These are phyloP conservation scores for Trametes pubescens DNA, from an alignment of 1,284 basidiomycete species.

Conservation along the genomic window DNA sequence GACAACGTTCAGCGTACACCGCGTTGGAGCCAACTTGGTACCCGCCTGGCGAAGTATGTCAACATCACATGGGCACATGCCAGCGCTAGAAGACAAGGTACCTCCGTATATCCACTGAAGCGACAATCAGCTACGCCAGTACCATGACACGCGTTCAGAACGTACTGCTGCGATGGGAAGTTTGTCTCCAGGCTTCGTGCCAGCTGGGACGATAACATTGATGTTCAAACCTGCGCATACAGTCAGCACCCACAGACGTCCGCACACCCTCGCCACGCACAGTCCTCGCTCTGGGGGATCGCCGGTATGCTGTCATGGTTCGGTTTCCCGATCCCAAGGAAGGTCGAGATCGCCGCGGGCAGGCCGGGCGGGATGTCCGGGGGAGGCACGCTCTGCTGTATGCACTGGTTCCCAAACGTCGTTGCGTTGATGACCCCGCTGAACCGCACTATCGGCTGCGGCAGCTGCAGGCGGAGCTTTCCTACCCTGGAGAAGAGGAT, in stretches of 20 bases:
- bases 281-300: slow-evolving; percentile 53
- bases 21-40: slow-evolving; percentile 13
- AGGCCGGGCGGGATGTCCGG: neutral
- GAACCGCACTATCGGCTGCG: slow-evolving; percentile 51
- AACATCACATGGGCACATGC: too few species aligned
- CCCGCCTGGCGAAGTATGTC: slow-evolving; percentile 2
- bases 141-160: slow-evolving; percentile 15
- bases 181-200: slow-evolving; percentile 46
- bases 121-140: too few species aligned
- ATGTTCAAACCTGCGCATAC: slow-evolving; percentile 56
- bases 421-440: slow-evolving; percentile 48
- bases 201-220: slow-evolving; percentile 60
- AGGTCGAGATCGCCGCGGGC: slow-evolving; percentile 34
- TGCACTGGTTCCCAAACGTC: slow-evolving; percentile 54
- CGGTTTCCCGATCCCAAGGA: neutral
- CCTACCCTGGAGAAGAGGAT: slow-evolving; percentile 22
- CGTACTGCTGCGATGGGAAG: slow-evolving; percentile 63
- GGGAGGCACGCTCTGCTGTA: slow-evolving; percentile 42
- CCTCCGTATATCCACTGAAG: slow-evolving; percentile 22
- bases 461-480: slow-evolving; percentile 51
- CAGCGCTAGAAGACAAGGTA: neutral
- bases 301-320: slow-evolving; percentile 31
- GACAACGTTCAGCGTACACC: neutral
- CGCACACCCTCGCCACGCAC: slow-evolving; percentile 40
- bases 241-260: neutral